Evolutionary conservation across 2,329 filamentous ascomycete species (phyloP).

Genomic region (Aspergillus fijiensis): DNA sequence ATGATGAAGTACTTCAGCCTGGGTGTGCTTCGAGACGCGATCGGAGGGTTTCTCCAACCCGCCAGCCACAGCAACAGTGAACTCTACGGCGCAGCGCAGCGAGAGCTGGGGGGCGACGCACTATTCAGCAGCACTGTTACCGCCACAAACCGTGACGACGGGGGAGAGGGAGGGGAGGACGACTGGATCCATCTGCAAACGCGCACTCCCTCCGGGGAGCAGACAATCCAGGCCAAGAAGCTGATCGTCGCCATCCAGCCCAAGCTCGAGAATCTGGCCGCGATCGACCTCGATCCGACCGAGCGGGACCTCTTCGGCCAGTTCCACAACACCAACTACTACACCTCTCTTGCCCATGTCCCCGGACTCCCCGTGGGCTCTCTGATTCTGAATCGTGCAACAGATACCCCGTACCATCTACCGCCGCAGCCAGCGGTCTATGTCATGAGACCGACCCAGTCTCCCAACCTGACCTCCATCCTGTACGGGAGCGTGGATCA

Average conservation of each 20-base stretch:
- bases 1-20: conserved; percentile 9
- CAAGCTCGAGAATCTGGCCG: conserved; percentile 30
- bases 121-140: neutral
- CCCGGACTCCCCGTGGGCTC: neutral
- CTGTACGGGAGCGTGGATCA: neutral
- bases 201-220: conserved; percentile 24
- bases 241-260: conserved; percentile 41
- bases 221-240: conserved; percentile 36
- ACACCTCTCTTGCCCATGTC: neutral
- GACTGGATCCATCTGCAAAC: conserved; percentile 23
- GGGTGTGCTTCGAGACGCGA: neutral
- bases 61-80: neutral
- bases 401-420: neutral
- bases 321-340: neutral
- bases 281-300: conserved; percentile 31
- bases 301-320: conserved; percentile 25
- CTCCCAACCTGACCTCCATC: neutral
- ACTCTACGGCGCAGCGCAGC: neutral
- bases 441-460: neutral
- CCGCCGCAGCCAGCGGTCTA: neutral
- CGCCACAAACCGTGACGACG: neutral
- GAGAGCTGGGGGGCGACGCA: neutral
- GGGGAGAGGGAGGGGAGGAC: neutral
- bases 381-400: neutral
- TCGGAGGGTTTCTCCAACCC: neutral